Conservation (phyloP, 2,329 filamentous ascomycete species). For the Chalaropsis thielavioides region DNA sequence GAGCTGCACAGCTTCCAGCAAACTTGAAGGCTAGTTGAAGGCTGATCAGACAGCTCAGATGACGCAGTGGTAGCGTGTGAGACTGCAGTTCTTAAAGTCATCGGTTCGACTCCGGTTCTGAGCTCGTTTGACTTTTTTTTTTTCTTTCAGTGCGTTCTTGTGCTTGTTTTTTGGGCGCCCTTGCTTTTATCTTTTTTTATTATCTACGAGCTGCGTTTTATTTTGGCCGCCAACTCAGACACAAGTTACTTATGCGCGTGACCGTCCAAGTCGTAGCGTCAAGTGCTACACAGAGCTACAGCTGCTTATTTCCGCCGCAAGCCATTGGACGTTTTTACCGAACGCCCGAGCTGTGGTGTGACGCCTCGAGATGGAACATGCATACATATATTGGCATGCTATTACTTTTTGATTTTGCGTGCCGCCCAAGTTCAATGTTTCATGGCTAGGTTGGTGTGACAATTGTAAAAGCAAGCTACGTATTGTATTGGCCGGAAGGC, state of each 20-base stretch:
- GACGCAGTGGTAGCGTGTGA: slow-evolving; percentile 17
- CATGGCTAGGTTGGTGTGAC: too few relatives aligned
- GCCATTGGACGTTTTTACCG: too few relatives aligned
- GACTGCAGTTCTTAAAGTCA: slow-evolving; percentile 18
- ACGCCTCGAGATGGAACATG: too few relatives aligned
- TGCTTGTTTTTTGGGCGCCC: background rate
- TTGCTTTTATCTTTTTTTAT: background rate
- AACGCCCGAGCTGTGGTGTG: too few relatives aligned
- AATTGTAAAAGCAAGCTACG: too few relatives aligned
- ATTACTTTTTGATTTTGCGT: too few relatives aligned
- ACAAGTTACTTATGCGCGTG: background rate
- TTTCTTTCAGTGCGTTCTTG: background rate
- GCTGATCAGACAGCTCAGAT: slow-evolving; percentile 5
- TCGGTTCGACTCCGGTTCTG: slow-evolving; percentile 17
- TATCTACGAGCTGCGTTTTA: background rate
- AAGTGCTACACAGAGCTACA: too few relatives aligned
- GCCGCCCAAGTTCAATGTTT: too few relatives aligned
- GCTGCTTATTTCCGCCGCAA: too few relatives aligned
- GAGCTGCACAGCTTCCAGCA: background rate
- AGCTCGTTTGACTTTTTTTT: slow-evolving; percentile 10
- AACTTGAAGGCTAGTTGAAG: background rate
- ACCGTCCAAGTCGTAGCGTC: too few relatives aligned
- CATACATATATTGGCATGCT: too few relatives aligned
- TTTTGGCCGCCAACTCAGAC: background rate
- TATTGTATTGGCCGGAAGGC: too few relatives aligned